Evolutionary conservation across 2,329 filamentous ascomycete species (phyloP), one percentile per base, ranked within the genome.

Genomic region (Thelonectria blattea): DNA sequence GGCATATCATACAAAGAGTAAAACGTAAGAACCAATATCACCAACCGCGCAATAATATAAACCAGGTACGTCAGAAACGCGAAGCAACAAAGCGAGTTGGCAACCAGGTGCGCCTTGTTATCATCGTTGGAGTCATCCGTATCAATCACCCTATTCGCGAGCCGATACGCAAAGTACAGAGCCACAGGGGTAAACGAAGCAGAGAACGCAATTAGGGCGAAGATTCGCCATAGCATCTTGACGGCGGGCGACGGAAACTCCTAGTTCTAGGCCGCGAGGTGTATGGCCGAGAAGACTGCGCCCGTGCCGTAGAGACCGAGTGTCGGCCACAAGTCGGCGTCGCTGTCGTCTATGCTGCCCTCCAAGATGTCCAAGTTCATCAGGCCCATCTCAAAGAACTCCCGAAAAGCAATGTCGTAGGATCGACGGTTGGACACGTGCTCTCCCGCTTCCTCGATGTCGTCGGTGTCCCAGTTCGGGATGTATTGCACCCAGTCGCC

Each of bases 211-310:
- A 27, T 27, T 1, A 46, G 12, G 43, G 15, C 8, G 11, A 52
- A 52, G 6, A 3, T 8, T 11, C 50, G 43, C 50, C 50, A 52
- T 5, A 43, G 39, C 1, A 15, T 32, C 24, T 45, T 37, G 10
- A 14, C n/a, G 8, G 14, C 9, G 12, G 39, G 39, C 2, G 39
- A 45, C 20, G 50, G 50, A 15, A 52, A 52, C 5, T 52, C 20
- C 50, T 39, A 52, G 39, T 45, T 52, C 50, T 39, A 52, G 11
- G 50, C 50, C 2, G 50, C 39, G 10, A 52, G 50, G 17, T 52
- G 50, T 4, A 52, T 45, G 14, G 39, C 39, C 3, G 50, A 52
- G 9, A 52, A 52, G 24, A 18, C n/a, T 10, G 27, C 18, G 24
- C 24, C 50, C 3, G 50, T 52, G 2, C 5, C 15, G n/a, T 52